Evolutionary conservation across 139 green algal species (phyloP).

Genomic region (Limnomonas spitsbergensis): DNA sequence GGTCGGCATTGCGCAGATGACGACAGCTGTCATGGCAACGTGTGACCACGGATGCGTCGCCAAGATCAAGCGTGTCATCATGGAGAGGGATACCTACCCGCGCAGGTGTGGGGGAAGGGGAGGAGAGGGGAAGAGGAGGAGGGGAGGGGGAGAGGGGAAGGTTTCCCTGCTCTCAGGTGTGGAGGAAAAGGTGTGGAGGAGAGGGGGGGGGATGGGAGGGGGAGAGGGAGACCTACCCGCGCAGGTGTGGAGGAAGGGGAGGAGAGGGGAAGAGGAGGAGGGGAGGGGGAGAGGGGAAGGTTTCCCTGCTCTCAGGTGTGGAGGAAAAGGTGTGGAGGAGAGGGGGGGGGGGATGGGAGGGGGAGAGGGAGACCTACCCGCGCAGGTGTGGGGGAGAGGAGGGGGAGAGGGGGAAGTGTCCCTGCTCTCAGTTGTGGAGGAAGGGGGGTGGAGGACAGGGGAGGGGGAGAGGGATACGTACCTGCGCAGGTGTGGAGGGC

Average conservation of each 20-base stretch:
- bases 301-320: no score
- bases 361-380: conserved; percentile 99
- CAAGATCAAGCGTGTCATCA: conserved; percentile 97
- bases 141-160: no score
- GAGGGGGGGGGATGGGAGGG: no score
- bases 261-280: not conserved
- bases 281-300: no score
- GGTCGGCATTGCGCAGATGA: conserved; percentile 95
- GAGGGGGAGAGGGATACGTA: conserved; percentile 99
- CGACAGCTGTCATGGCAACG: conserved; percentile 89
- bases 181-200: no score
- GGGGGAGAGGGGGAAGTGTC: no score
- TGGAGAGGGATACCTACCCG: conserved; percentile 99
- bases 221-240: conserved; percentile 98
- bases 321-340: no score
- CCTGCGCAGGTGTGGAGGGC: conserved; percentile 75
- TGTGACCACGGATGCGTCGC: conserved; percentile 82
- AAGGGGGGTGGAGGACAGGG: no score
- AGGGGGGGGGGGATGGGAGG: no score
- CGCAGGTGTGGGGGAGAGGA: conserved; percentile 66
- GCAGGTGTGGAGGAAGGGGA: conserved; percentile 72
- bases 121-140: not conserved
- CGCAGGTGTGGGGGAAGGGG: conserved; percentile 68
- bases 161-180: no score
- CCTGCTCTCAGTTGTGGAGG: no score